Evolutionary conservation across 75 land plant genomes (phyloP), one percentile per base, ranked within the genome.

Genomic region (Ceratopteris richardii): DNA sequence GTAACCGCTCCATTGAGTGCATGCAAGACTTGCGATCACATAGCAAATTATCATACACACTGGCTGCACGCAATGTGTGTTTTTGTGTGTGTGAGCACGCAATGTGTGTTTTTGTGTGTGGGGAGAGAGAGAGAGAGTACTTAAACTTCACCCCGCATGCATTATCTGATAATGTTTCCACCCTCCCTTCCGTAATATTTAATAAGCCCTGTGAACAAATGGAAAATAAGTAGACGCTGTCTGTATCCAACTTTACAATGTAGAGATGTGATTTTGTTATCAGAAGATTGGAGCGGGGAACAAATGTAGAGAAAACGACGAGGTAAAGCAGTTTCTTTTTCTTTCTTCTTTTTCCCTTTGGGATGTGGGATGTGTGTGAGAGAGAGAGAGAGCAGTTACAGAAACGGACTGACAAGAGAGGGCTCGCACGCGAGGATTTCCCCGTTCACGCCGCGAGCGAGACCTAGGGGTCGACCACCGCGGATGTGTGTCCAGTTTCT

Each of bases 361-460:
- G n/a, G n/a, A n/a, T n/a, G n/a, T n/a, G n/a, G n/a, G n/a, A n/a
- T n/a, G n/a, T n/a, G n/a, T n/a, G n/a, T n/a, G n/a, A n/a, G n/a
- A n/a, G n/a, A n/a, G n/a, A n/a, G n/a, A n/a, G n/a, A n/a, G n/a
- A n/a, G n/a, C n/a, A n/a, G n/a, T n/a, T n/a, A 9, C 37, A 3
- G 9, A 33, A 33, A 3, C 3, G 37, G 9, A 33, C 58, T 54
- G 20, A 76, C 89, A 71, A 65, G 65, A 10, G 54, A 33, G 2
- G 80, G 69, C n/a, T 84, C 88, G 40, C 82, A 81, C 22, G 71
- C 85, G 56, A 88, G 31, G 9, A 84, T 13, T 27, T 66, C 65
- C 19, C 80, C 85, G 25, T 51, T 50, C 17, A 36, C 13, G 11
- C 80, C 47, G 0, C 39, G 29, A 22, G 80, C 67, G 40, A 88